Percentiles rank a stretch among this genome's conserved stretches.
Evolutionary conservation across 2,329 filamentous ascomycete genomes (phyloP).

Genomic region (Lecanosticta acicola): DNA sequence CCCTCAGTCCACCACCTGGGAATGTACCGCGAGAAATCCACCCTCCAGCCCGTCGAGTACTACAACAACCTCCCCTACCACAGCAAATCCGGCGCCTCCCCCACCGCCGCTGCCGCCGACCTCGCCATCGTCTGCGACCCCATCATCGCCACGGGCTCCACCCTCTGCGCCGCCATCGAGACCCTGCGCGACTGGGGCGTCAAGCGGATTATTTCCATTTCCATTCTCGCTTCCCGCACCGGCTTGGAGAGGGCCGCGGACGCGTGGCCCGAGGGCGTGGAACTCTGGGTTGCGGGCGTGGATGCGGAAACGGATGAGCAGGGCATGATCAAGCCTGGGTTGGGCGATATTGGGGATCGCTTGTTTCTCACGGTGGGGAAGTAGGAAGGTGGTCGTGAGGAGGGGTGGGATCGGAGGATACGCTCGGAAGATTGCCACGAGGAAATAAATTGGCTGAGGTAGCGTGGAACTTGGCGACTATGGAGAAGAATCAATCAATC

Average conservation of each 20-base stretch:
- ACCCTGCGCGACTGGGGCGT: slow-evolving; percentile 88
- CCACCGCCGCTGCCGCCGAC: slow-evolving; percentile 46
- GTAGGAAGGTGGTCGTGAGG: too few relatives aligned
- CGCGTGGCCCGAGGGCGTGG: slow-evolving; percentile 71
- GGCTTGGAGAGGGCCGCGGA: slow-evolving; percentile 67
- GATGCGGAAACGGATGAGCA: slow-evolving; percentile 67
- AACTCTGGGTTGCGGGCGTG: slow-evolving; percentile 77
- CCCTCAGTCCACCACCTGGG: slow-evolving; percentile 90
- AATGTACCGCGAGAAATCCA: slow-evolving; percentile 83
- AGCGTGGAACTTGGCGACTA: too few relatives aligned
- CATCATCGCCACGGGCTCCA: slow-evolving; percentile 88
- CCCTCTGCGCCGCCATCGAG: slow-evolving; percentile 82
- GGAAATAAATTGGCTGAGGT: too few relatives aligned
- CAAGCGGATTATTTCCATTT: slow-evolving; percentile 69
- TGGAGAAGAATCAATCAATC: too few relatives aligned
- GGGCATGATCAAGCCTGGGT: slow-evolving; percentile 85
- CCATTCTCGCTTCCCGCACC: slow-evolving; percentile 64
- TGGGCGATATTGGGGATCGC: slow-evolving; percentile 87
- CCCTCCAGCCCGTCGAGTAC: slow-evolving; percentile 87
- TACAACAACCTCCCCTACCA: slow-evolving; percentile 94
- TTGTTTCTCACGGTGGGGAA: slow-evolving; percentile 87
- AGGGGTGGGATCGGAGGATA: too few relatives aligned
- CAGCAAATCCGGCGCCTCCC: slow-evolving; percentile 38
- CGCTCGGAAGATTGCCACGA: too few relatives aligned
- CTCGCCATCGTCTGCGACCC: slow-evolving; percentile 86